phyloP scores from a whole-genome alignment of 2,329 filamentous ascomycete species.

The Trichocomaceae sp. region DNA sequence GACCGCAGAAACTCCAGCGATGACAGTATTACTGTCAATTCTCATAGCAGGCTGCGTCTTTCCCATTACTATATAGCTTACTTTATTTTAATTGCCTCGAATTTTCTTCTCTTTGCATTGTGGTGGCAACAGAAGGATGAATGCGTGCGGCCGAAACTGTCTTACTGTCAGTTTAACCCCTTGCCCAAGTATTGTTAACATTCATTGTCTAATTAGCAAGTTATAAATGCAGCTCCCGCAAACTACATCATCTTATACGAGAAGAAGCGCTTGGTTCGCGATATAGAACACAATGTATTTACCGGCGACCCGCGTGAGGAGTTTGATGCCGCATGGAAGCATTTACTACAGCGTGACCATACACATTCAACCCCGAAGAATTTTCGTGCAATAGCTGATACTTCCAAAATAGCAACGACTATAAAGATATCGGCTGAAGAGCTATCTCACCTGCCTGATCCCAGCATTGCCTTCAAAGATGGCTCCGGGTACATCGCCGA shows the following conservation, averaged over 20 bases:
- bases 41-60: too few species aligned
- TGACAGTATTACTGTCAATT: too few species aligned
- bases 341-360: neutral
- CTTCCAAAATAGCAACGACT: neutral
- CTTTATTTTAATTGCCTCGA: neutral
- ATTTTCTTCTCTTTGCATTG: neutral
- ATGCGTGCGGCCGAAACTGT: neutral
- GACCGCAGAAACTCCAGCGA: too few species aligned
- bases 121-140: neutral
- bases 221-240: neutral
- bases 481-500: constrained; percentile 4
- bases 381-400: too few species aligned
- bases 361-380: too few species aligned
- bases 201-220: too few species aligned
- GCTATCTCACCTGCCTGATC: constrained; percentile 4
- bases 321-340: constrained; percentile 4
- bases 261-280: neutral
- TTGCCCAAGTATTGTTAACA: too few species aligned
- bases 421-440: constrained; percentile 6
- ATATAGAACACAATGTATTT: neutral
- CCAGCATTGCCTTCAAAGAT: constrained; percentile 2
- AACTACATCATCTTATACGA: neutral
- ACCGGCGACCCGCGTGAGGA: neutral
- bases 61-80: too few species aligned
- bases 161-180: neutral